A percentile compares a stretch with the other conserved stretches of the same genome.
Conservation (phyloP, 2,329 filamentous ascomycete genomes). For the Achaetomium macrosporum region DNA sequence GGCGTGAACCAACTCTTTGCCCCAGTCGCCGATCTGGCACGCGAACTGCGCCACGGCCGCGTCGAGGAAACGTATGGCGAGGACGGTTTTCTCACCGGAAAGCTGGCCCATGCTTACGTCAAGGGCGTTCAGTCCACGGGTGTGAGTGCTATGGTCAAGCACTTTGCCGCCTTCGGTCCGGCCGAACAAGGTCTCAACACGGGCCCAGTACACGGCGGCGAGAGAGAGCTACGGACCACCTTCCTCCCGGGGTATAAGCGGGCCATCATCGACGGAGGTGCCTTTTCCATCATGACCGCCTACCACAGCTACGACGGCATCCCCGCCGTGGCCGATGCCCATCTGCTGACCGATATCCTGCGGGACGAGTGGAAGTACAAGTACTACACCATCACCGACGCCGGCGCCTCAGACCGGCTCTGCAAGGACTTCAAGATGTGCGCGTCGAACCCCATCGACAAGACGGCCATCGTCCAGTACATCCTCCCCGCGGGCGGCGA, state of each 20-base stretch:
- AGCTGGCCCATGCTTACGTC: slow-evolving; percentile 55
- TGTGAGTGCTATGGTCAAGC: slow-evolving; percentile 68
- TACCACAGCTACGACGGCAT: slow-evolving; percentile 72
- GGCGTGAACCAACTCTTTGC: slow-evolving; percentile 70
- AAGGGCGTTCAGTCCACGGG: slow-evolving; percentile 57
- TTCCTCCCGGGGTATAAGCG: slow-evolving; percentile 59
- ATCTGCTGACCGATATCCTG: slow-evolving; percentile 62
- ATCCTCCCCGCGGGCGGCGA: slow-evolving; percentile 63
- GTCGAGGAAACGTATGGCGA: slow-evolving; percentile 71
- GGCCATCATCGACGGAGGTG: slow-evolving; percentile 64
- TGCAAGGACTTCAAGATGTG: slow-evolving; percentile 62
- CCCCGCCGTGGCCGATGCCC: slow-evolving; percentile 59
- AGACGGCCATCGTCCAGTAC: slow-evolving; percentile 51
- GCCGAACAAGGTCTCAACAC: slow-evolving; percentile 71
- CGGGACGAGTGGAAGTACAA: slow-evolving; percentile 68
- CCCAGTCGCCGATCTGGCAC: slow-evolving; percentile 63
- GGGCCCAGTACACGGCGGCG: slow-evolving; percentile 49
- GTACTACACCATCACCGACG: slow-evolving; percentile 59
- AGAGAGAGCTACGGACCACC: slow-evolving; percentile 49
- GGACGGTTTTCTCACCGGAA: slow-evolving; percentile 61
- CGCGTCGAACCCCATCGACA: slow-evolving; percentile 52
- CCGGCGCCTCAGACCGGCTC: slow-evolving; percentile 64
- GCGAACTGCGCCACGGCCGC: slow-evolving; percentile 64
- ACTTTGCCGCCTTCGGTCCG: slow-evolving; percentile 63
- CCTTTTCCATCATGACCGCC: slow-evolving; percentile 65